These are phyloP conservation scores for Claviceps digitariae DNA, from an alignment of 2,329 filamentous ascomycete genomes.

Conservation along the genomic window DNA sequence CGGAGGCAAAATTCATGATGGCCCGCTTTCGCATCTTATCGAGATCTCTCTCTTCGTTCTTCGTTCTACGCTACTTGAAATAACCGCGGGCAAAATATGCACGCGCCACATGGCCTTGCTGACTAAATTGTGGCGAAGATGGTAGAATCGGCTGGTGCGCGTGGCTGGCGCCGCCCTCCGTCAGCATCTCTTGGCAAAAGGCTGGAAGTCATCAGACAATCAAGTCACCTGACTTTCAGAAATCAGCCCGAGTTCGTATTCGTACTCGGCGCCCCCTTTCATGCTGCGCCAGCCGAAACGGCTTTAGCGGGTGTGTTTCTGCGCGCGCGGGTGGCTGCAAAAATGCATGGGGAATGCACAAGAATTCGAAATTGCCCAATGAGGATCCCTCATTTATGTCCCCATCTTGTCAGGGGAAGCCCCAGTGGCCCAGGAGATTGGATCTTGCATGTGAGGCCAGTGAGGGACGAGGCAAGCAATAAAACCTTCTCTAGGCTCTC, in stretches of 20 bases:
- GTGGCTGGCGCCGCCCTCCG: too few species aligned
- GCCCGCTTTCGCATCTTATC: not conserved
- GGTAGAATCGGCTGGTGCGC: not conserved
- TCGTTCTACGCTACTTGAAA: too few species aligned
- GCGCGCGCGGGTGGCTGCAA: not conserved
- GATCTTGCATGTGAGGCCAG: slow-evolving; percentile 2
- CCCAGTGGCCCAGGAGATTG: not conserved
- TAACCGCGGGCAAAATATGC: not conserved
- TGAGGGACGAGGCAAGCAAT: not conserved
- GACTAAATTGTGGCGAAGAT: slow-evolving; percentile 1
- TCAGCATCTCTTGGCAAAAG: too few species aligned
- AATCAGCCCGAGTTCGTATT: slow-evolving; percentile 8
- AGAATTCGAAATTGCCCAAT: slow-evolving; percentile 6
- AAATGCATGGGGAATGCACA: not conserved
- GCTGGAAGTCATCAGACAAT: too few species aligned
- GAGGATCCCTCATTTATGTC: not conserved
- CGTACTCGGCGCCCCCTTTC: slow-evolving; percentile 3
- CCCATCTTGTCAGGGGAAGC: slow-evolving; percentile 4
- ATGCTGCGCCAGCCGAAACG: not conserved
- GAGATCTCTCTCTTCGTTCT: not conserved
- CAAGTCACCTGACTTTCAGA: not conserved
- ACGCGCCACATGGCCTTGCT: not conserved
- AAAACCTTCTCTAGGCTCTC: slow-evolving; percentile 3
- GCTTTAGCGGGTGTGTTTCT: not conserved
- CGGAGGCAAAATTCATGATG: not conserved